Evolutionary conservation across 2,329 filamentous ascomycete species (phyloP), one percentile per base, ranked within the genome.

Genomic region (Domatiomyces catenatus): DNA sequence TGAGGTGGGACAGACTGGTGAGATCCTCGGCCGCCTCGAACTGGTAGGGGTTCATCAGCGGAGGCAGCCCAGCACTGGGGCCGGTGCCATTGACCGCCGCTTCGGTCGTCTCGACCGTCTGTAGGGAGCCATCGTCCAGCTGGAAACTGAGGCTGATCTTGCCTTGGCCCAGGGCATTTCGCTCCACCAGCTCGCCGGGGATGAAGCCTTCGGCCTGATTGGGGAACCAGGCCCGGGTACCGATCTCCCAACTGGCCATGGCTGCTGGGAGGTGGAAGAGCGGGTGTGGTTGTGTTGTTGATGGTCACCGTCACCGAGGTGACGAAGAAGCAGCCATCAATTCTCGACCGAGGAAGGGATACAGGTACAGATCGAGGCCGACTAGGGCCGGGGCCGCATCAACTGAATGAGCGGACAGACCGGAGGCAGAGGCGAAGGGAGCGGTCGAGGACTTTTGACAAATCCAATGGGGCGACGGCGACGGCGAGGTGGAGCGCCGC

Each of bases 1-100:
- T 98, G 56, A 98, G 72, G 79, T 98, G 89, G 60, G 92, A 98
- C 59, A 98, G 69, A 67, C 94, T 96, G 57, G 92, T 98, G 62
- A 98, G 72, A 69, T 98, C 92, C 71, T 98, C 92, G 71, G 89
- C 95, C 60, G 92, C 92, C 76, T 98, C 92, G 59, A 98, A 84
- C 80, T 96, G 93, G 48, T 90, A 79, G 59, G 92, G 92, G 68
- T 98, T 98, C 88, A 96, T 96, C 61, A 98, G 70, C 48, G 92
- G 92, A 46, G 92, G 92, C 56, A 98, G 75, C 51, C 80, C 80
- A 49, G 82, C 72, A 69, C 89, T 83, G 12, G 54, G 56, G 63
- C 81, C 84, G 65, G 83, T 82, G 63, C 82, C 80, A 67, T 85
- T 79, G 58, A 98, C 73, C 60, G 81, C 86, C 60, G 82, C 79